Base-by-base conservation (phyloP, 2,329 filamentous ascomycete genomes). In the Alternaria hordeiaustralica region DNA sequence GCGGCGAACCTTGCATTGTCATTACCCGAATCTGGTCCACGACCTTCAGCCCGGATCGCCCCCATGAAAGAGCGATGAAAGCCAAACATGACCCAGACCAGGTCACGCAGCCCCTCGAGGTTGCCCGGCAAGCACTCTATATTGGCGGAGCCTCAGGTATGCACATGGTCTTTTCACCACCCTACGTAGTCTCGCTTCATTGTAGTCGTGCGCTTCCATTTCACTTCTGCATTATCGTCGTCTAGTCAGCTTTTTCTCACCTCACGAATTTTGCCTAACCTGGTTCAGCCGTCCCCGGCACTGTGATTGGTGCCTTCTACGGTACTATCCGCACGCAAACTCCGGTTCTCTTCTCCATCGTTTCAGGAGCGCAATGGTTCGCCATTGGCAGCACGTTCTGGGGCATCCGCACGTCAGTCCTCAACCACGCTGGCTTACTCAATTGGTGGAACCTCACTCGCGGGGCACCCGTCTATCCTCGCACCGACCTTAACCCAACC, bases 291-390 rank as follows among this genome's bases (percentile, higher is more conserved):
- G 87, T 90, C 54, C 86, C 87, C 36, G 94, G 93, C 26, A 90
- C 96, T 50, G 79, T 81, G 18, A 69, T 82, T 55, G 84, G 84
- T 43, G 80, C 82, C 55, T 77, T 82, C 53, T 78, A 79, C 54
- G 83, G 83, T 30, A 83, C 84, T 18, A 63, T 94, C 51, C 87
- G 89, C 61, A 90, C 90, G 18, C 87, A 87, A 13, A 90, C 92
- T 5, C 85, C 87, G 5, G 77, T 88, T 3, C 80, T 95, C 7
- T 95, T 93, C 80, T 90, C 92, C 0, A 71, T 90, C 12, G 86
- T 90, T 41, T 89, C 90, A 21, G 91, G 92, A 18, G 83, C 92
- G 44, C 93, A 97, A 81, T 97, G 92, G 88, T 93, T 93, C 79
- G 86, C 88, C 45, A 85, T 96, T 43, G 93, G 93, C 36, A 88